These are phyloP conservation scores for Beauveria scarabaeidicola DNA, from an alignment of 2,329 filamentous ascomycete species.

Conservation along the genomic window DNA sequence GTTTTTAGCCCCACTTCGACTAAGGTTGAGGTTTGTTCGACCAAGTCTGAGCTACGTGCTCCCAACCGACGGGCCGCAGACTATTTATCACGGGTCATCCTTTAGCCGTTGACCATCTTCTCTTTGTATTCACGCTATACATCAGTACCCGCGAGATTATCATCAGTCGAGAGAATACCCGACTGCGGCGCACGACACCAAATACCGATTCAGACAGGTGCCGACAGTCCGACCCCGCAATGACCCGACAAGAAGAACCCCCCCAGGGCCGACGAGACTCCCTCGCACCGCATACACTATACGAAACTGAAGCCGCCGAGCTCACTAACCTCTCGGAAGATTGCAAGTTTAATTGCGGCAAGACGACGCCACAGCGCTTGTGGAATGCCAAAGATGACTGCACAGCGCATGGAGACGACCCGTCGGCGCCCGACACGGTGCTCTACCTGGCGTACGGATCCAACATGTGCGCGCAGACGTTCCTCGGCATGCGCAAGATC, in stretches of 20 bases:
- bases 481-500: constrained; percentile 69
- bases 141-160: background rate
- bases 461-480: constrained; percentile 74
- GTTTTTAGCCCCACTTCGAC: too few species aligned
- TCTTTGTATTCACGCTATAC: background rate
- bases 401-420: constrained; percentile 14
- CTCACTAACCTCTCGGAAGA: constrained; percentile 13
- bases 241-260: background rate
- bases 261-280: background rate
- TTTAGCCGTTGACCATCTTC: background rate
- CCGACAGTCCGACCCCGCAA: background rate
- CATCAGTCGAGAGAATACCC: background rate
- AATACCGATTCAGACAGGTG: background rate
- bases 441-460: constrained; percentile 88
- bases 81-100: background rate
- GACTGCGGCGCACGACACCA: background rate
- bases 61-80: constrained; percentile 10
- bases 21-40: too few species aligned
- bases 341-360: constrained; percentile 23
- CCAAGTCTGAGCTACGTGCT: too few species aligned
- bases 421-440: constrained; percentile 39
- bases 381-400: constrained; percentile 19
- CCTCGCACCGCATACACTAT: constrained; percentile 13
- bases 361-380: constrained; percentile 22
- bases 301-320: constrained; percentile 18